Percentiles rank a stretch among this genome's conserved stretches.
Conservation (phyloP, 352 stramenopile genomes). For the Pythium aquatile region DNA sequence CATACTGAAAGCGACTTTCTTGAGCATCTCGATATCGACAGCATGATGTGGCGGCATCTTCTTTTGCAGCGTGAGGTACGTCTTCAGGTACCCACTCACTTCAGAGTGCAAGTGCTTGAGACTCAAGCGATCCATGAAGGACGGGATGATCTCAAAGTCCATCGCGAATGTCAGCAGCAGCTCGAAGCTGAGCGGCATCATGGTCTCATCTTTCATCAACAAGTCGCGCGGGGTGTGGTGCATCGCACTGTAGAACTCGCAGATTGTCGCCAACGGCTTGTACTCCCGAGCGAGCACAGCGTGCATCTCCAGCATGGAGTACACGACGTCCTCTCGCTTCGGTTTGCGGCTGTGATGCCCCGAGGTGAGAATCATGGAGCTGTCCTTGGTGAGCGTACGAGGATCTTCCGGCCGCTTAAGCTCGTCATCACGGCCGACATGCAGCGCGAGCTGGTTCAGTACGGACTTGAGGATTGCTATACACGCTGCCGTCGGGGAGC, state of each 20-base stretch:
- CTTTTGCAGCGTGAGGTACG: slow-evolving; percentile 56
- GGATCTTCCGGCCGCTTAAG: slow-evolving; percentile 19
- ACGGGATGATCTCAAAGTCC: slow-evolving; percentile 79
- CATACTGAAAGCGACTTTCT: slow-evolving; percentile 72
- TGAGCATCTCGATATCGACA: slow-evolving; percentile 60
- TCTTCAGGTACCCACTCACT: slow-evolving; percentile 54
- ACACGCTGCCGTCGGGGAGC: slow-evolving; percentile 30
- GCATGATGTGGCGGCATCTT: slow-evolving; percentile 41
- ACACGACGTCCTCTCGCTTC: slow-evolving; percentile 59
- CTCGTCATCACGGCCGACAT: slow-evolving; percentile 37
- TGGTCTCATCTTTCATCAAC: slow-evolving; percentile 41
- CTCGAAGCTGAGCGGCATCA: slow-evolving; percentile 58
- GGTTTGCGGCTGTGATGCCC: slow-evolving; percentile 22
- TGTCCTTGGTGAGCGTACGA: slow-evolving; percentile 22
- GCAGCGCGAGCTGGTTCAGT: slow-evolving; percentile 45
- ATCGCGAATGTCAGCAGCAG: slow-evolving; percentile 69
- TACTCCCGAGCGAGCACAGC: slow-evolving; percentile 58
- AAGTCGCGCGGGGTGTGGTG: slow-evolving; percentile 33
- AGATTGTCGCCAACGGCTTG: slow-evolving; percentile 64
- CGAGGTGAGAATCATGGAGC: slow-evolving; percentile 9
- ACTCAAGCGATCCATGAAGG: slow-evolving; percentile 77
- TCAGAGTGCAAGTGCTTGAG: slow-evolving; percentile 73
- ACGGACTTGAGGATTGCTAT: slow-evolving; percentile 43
- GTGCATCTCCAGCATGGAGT: slow-evolving; percentile 80
- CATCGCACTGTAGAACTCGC: slow-evolving; percentile 68